phyloP scores from a whole-genome alignment of 441 rosid species.

The Arabidopsis lyrata region DNA sequence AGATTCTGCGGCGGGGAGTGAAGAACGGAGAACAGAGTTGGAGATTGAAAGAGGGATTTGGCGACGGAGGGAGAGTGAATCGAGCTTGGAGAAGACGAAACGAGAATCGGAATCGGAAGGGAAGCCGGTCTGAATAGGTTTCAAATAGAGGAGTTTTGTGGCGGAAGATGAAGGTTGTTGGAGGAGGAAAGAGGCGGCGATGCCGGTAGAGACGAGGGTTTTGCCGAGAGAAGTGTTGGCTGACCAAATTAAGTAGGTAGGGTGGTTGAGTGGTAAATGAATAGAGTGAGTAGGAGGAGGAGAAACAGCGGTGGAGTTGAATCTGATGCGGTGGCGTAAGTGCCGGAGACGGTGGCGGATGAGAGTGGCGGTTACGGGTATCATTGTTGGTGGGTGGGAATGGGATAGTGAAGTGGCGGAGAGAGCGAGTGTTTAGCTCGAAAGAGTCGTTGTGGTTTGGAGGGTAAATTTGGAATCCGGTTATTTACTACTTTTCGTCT shows the following conservation, averaged over 20 bases:
- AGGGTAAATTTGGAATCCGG: neutral
- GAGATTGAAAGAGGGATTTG: constrained; percentile 50
- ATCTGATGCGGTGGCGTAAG: constrained; percentile 32
- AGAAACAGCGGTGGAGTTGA: constrained; percentile 33
- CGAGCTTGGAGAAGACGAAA: constrained; percentile 71
- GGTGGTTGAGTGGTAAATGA: constrained; percentile 69
- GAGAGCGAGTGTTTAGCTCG: neutral
- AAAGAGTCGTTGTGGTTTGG: neutral
- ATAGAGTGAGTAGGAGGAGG: constrained; percentile 32
- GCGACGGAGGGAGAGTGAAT: constrained; percentile 61
- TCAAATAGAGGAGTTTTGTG: constrained; percentile 68
- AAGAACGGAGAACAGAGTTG: constrained; percentile 64
- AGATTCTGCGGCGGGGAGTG: constrained; percentile 60
- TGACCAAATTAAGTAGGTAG: constrained; percentile 79
- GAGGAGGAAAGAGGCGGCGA: constrained; percentile 80
- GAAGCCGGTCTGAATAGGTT: constrained; percentile 92
- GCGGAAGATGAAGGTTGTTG: constrained; percentile 43
- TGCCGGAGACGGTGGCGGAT: constrained; percentile 42
- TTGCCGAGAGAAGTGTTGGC: constrained; percentile 95
- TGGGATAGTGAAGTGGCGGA: constrained; percentile 4
- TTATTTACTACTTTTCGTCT: neutral
- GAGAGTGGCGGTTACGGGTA: constrained; percentile 33
- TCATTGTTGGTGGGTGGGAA: constrained; percentile 25
- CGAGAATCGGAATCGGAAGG: constrained; percentile 90
- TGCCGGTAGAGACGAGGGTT: constrained; percentile 94